Base-by-base conservation (phyloP, 2,329 filamentous ascomycete species). In the Talaromyces sp. region DNA sequence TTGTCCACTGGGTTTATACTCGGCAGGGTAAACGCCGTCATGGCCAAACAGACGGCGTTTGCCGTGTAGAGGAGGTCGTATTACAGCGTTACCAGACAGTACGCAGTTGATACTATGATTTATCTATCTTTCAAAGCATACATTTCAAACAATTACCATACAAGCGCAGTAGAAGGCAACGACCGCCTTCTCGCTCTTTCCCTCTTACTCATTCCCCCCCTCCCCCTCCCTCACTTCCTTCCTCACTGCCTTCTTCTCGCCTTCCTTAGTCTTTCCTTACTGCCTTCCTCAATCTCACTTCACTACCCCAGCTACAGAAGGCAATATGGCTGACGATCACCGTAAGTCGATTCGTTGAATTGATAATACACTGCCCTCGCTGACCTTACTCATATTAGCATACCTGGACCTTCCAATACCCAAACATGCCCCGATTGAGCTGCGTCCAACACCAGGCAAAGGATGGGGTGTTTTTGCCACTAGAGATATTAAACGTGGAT, bases 331-430 rank as follows among this genome's bases (percentile, higher is more conserved):
- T 38, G 17, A 56, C 11, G 11, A 7, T 22, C 53, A 36, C 38
- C 53, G 53, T 38, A 36, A 38, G 53, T 56, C 5, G 2, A 11
- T 3, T 25, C 10, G 27, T 10, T 53, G 13, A 8, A 5, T 36
- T 7, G 29, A 25, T 25, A 15, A 38, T 36, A 13, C 19, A 38
- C n/a, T 8, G 1, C 2, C 10, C n/a, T 25, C 10, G 10, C 53
- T 56, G n/a, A 56, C 11, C 2, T 25, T 53, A 31, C 5, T 56
- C n/a, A 38, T 36, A 56, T 22, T 27, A 67, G 66, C 66, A 34
- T 67, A 67, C n/a, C 53, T 45, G 6, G 58, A 60, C 17, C 58
- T 67, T 38, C 47, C 49, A 31, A n/a, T 67, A 5, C 66, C 66
- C 5, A 47, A 36, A 22, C 36, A 64, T 36, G 66, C 64, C 8